Base-by-base conservation (phyloP, 176 grass and related monocot species). In the Thalia dealbata region DNA sequence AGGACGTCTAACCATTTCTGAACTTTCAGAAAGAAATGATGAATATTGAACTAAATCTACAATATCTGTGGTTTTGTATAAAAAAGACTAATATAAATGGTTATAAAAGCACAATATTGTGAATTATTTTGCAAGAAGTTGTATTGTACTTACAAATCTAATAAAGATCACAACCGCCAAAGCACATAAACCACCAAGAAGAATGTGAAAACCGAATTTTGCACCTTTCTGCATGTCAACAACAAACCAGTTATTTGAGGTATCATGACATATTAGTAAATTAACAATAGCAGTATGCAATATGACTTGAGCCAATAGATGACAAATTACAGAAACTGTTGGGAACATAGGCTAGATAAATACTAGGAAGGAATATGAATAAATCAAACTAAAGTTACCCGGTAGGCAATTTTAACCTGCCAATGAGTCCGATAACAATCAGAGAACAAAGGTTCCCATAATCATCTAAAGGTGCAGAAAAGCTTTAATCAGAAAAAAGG, bases 141-240 rank as follows among this genome's bases (percentile, higher is more conserved):
- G 26, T 26, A 48, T 21, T 74, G 21, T 82, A 89, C 92, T 96
- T 92, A 96, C 92, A 84, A 88, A 96, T 86, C 84, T 84, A 82
- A 92, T 72, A 61, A 86, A 92, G 71, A 96, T 88, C 77, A 96
- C 79, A 78, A 96, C 61, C 24, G 89, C 85, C 69, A 96, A 58
- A 10, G 73, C 73, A 23, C 92, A 96, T 75, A 96, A 61, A 61
- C 82, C 80, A 69, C 89, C 92, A 19, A 96, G 86, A 84, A 96
- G 84, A 86, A 96, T 75, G 65, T 90, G 80, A 74, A 90, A 73
- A 30, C 84, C 79, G 75, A 88, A 82, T 68, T 81, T 70, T 78
- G 92, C 92, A 84, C 60, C 70, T 87, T 76, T 92, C 92, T 96
- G 89, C 85, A 90, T 23, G 69, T 30, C 50, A 85, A 75, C 19